Evolutionary conservation across 1,284 basidiomycete genomes (phyloP), one percentile per base, ranked within the genome.

Genomic region (Microbotryum violaceum): DNA sequence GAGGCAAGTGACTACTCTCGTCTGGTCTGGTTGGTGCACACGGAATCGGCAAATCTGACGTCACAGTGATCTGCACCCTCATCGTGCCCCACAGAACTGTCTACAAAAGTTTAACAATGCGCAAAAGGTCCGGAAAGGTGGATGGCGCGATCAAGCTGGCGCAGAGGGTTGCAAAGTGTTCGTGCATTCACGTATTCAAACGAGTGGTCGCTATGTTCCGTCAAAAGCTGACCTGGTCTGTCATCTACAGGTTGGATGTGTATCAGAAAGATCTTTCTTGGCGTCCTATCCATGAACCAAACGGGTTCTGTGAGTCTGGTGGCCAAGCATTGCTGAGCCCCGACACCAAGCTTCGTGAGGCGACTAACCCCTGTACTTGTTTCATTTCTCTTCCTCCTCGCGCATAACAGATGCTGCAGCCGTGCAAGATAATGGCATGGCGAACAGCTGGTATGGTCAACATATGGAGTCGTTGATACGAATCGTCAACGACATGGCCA

Each of bases 381-480:
- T 25, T 25, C n/a, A 16, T n/a, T 7, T 18, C 23, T 49, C 16
- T 6, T n/a, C 42, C 27, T 44, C 18, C 23, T 18, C 4, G 14
- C 16, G 2, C 10, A 14, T 10, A 12, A 8, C 50, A 59, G 57
- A 55, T 37, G 53, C 53, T 18, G 58, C 20, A n/a, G 58, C 58
- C 1, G 23, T 55, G 7, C 46, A 37, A 9, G 58, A 60, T 37
- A 20, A 44, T 27, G 55, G 48, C 37, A 60, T 60, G 58, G 27
- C 42, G n/a, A 44, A 60, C n/a, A 49, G 47, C 20, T 60, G 53
- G 53, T 60, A 55, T 44, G 58, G 58, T 10, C 58, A 50, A 23
- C 21, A 49, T 37, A 42, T 60, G 9, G 53, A 53, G 10, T n/a
- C 37, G 6, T 49, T 60, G 12, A 54, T 60, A 25, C 16, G 10